Conservation (phyloP, 768 basidiomycete genomes). For the Podaxis sp. region DNA sequence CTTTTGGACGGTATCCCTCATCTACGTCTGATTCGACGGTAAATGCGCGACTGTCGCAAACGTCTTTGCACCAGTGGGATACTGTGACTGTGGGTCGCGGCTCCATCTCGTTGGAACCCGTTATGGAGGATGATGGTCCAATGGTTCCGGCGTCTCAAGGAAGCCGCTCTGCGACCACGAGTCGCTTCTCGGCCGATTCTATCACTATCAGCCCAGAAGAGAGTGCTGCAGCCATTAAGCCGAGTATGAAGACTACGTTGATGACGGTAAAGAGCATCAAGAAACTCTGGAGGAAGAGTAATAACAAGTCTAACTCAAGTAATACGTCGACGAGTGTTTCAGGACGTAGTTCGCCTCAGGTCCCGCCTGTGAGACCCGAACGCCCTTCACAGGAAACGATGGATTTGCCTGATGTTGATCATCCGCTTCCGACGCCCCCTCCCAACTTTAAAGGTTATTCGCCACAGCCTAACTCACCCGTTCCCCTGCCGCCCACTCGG, state of each 20-base stretch:
- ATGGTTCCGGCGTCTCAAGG: slow-evolving; percentile 14
- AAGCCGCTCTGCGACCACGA: slow-evolving; percentile 36
- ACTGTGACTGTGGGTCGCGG: slow-evolving; percentile 23
- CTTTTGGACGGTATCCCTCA: slow-evolving; percentile 70
- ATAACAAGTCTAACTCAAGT: slow-evolving; percentile 41
- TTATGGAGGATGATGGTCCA: slow-evolving; percentile 14
- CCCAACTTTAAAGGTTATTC: slow-evolving; percentile 26
- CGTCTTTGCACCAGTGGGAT: slow-evolving; percentile 42
- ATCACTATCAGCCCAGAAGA: slow-evolving; percentile 34
- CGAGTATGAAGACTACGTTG: slow-evolving; percentile 49
- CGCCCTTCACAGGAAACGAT: slow-evolving; percentile 36
- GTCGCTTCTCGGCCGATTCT: slow-evolving; percentile 81
- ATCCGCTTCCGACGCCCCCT: slow-evolving; percentile 24
- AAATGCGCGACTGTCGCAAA: slow-evolving; percentile 24
- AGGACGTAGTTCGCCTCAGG: slow-evolving; percentile 31
- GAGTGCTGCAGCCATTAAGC: slow-evolving; percentile 27
- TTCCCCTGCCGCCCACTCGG: slow-evolving; percentile 4
- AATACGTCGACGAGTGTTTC: slow-evolving; percentile 21
- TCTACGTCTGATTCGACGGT: slow-evolving; percentile 31
- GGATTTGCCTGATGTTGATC: slow-evolving; percentile 33
- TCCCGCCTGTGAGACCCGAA: slow-evolving; percentile 34
- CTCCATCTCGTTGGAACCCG: slow-evolving; percentile 12
- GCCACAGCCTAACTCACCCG: slow-evolving; percentile 17
- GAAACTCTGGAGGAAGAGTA: slow-evolving; percentile 78
- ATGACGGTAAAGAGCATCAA: slow-evolving; percentile 75